Evolutionary conservation across 805 yeast genomes (phyloP).

Genomic region (Barnettozyma salicaria): DNA sequence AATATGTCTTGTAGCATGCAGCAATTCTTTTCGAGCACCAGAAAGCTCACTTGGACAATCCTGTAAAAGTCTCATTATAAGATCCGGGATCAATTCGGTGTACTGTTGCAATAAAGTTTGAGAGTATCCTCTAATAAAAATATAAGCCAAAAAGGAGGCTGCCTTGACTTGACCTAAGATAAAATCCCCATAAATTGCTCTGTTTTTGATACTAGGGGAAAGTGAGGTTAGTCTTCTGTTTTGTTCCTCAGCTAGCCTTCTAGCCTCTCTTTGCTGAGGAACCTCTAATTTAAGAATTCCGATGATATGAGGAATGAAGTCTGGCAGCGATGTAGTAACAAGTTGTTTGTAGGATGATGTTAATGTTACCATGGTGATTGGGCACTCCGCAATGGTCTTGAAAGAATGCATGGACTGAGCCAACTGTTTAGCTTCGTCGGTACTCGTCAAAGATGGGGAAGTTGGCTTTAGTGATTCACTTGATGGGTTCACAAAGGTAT

Average conservation of each 20-base stretch:
- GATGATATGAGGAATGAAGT: slow-evolving; percentile 77
- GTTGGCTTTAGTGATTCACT: slow-evolving; percentile 28
- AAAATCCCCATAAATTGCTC: slow-evolving; percentile 81
- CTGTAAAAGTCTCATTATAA: slow-evolving; percentile 77
- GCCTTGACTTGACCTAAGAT: slow-evolving; percentile 93
- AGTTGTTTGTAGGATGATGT: slow-evolving; percentile 81
- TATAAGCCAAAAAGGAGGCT: slow-evolving; percentile 89
- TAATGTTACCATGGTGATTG: slow-evolving; percentile 90
- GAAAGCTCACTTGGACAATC: slow-evolving; percentile 95
- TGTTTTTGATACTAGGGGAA: slow-evolving; percentile 66
- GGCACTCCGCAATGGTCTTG: slow-evolving; percentile 92
- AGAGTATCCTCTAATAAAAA: slow-evolving; percentile 79
- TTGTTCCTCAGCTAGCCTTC: slow-evolving; percentile 46
- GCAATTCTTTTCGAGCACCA: slow-evolving; percentile 83
- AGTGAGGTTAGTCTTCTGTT: slow-evolving; percentile 64
- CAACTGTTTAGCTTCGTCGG: slow-evolving; percentile 44
- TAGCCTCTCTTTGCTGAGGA: slow-evolving; percentile 67
- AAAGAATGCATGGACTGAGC: slow-evolving; percentile 73
- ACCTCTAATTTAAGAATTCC: slow-evolving; percentile 72
- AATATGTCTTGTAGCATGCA: slow-evolving; percentile 95
- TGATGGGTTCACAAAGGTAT: slow-evolving; percentile 47
- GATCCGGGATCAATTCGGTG: slow-evolving; percentile 70
- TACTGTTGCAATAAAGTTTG: slow-evolving; percentile 51
- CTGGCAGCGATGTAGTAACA: slow-evolving; percentile 63
- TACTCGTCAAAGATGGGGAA: slow-evolving; percentile 35